Base-by-base conservation (phyloP, 495 filamentous ascomycete genomes). In the Penicillium angulare region DNA sequence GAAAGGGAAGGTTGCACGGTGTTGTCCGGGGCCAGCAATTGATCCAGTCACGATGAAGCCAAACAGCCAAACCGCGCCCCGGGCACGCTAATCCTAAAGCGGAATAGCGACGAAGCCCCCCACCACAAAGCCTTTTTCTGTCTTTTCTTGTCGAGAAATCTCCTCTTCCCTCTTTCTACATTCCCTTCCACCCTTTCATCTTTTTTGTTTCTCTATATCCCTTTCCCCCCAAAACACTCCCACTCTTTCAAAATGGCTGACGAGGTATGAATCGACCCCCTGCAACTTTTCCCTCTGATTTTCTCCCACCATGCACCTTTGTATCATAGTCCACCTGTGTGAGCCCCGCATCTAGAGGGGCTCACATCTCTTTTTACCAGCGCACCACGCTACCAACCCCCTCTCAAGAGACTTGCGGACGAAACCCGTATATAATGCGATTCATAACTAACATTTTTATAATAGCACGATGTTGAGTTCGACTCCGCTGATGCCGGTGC, bases 401-500 rank as follows among this genome's bases (percentile, higher is more conserved):
- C 46, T 47, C 26, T 49, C 27, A 38, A 43, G 39, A 50, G 15
- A 13, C 43, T 24, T 27, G 20, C 15, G 10, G 18, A 29, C 9
- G 24, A 13, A n/a, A 20, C 8, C 26, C 8, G 0, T 13, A n/a
- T n/a, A 1, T 5, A 8, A 23, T 4, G 0, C 8, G 13, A 18
- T 38, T 12, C 41, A 9, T 12, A n/a, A 44, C 26, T 44, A 43
- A 44, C 39, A 22, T 10, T 5, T 10, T 6, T 22, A 34, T 38
- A 43, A 60, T 61, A 93, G 87, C 89, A 95, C 80, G 86, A 97
- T 64, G 80, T 89, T 72, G 88, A 84, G 69, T 97, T 97, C 79
- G 89, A 95, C 60, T 81, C 81, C 73, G 88, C 85, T 78, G 89
- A 95, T 78, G 89, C 95, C 64, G 93, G 92, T 74, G 92, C 92